These are phyloP conservation scores for Mycena galopus DNA, from an alignment of 768 basidiomycete genomes.

Conservation along the genomic window DNA sequence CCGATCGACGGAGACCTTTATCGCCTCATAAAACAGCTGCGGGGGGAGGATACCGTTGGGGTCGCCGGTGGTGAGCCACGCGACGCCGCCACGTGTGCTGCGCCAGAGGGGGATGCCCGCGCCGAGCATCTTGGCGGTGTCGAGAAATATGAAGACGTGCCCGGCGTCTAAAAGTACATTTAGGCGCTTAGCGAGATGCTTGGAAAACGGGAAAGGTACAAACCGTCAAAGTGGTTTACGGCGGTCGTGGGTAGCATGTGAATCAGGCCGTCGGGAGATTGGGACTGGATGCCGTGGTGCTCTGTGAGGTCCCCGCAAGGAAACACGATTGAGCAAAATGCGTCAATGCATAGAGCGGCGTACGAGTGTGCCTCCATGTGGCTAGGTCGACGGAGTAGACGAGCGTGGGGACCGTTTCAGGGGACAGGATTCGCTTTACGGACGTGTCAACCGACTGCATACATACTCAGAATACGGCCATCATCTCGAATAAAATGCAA, in stretches of 20 bases:
- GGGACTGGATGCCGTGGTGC: constrained; percentile 3
- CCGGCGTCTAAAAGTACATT: background rate
- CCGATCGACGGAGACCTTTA: background rate
- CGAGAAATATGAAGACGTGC: constrained; percentile 16
- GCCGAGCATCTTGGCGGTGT: constrained; percentile 15
- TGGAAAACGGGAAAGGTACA: background rate
- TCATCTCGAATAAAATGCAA: background rate
- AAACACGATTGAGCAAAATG: background rate
- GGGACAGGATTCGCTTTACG: background rate
- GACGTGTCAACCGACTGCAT: constrained; percentile 1
- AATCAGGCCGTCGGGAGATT: constrained; percentile 7
- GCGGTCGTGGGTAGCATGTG: background rate
- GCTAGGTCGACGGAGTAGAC: constrained; percentile 1
- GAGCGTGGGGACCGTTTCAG: background rate
- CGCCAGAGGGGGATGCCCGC: constrained; percentile 21
- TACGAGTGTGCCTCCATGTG: constrained; percentile 8
- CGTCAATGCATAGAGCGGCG: background rate
- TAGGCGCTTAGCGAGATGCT: background rate
- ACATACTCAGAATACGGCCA: background rate
- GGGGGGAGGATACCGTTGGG: constrained; percentile 18
- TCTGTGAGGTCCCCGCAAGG: too few relatives aligned
- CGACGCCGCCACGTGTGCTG: background rate
- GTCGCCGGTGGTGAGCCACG: constrained; percentile 30
- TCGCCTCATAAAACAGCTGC: constrained; percentile 17
- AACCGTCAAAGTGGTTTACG: background rate